A percentile compares a stretch with the other conserved stretches of the same genome.
Evolutionary conservation across 345 rosid genomes (phyloP).

Genomic region (Gossypium mustelinum): DNA sequence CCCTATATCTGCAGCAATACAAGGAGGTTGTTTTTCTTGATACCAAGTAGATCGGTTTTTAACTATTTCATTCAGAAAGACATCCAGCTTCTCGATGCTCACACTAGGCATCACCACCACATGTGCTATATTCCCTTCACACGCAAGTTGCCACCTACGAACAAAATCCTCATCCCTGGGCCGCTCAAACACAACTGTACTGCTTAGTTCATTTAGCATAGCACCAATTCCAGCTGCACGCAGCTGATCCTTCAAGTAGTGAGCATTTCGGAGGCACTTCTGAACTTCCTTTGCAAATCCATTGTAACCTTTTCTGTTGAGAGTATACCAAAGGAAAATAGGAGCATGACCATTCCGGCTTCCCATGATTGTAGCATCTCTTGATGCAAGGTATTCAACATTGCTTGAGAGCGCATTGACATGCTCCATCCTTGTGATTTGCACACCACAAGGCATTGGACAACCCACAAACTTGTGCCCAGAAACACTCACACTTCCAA

Average conservation of each 20-base stretch:
- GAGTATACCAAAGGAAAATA: constrained; percentile 91
- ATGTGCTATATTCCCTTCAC: constrained; percentile 83
- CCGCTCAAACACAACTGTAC: constrained; percentile 92
- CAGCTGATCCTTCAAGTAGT: constrained; percentile 70
- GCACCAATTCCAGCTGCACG: constrained; percentile 71
- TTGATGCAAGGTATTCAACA: constrained; percentile 88
- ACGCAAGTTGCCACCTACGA: constrained; percentile 93
- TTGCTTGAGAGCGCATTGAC: constrained; percentile 77
- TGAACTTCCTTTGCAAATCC: constrained; percentile 96
- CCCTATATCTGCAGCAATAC: constrained; percentile 64
- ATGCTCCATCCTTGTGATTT: constrained; percentile 77
- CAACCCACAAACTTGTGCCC: constrained; percentile 96
- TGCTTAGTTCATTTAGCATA: constrained; percentile 88
- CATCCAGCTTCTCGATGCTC: constrained; percentile 64
- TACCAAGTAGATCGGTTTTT: constrained; percentile 65
- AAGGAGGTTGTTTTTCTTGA: constrained; percentile 46
- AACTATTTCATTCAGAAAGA: constrained; percentile 56
- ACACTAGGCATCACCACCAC: constrained; percentile 94
- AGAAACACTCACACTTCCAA: constrained; percentile 89
- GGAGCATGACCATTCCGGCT: constrained; percentile 95
- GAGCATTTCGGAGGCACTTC: constrained; percentile 85
- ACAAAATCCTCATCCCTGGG: constrained; percentile 85
- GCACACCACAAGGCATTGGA: constrained; percentile 98
- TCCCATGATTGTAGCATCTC: constrained; percentile 99
- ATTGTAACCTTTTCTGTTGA: constrained; percentile 81